A percentile compares a stretch with the other conserved stretches of the same genome.
Conservation (phyloP, 257 asterid genomes). For the Solanum medicagineum region DNA sequence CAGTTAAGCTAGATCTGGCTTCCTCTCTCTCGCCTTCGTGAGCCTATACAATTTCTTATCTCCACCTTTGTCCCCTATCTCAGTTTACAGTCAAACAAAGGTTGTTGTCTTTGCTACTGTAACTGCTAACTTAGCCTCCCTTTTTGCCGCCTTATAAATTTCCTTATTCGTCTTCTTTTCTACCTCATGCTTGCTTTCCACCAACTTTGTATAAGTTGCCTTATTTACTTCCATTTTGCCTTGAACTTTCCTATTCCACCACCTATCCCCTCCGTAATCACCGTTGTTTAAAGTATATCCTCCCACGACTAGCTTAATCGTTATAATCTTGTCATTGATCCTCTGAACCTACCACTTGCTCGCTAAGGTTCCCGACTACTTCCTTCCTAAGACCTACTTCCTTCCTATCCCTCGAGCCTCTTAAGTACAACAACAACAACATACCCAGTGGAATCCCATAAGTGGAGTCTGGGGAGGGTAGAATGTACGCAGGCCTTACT, state of each 20-base stretch:
- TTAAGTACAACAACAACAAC: not conserved
- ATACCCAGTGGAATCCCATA: too few species aligned
- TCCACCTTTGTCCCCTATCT: not conserved
- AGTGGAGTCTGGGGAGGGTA: too few species aligned
- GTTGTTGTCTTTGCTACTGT: not conserved
- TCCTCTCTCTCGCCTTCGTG: not conserved
- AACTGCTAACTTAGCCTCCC: not conserved
- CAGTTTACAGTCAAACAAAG: not conserved
- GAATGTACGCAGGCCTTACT: too few species aligned
- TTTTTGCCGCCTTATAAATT: not conserved
- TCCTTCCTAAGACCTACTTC: not conserved
- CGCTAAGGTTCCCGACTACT: not conserved
- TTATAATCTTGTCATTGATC: not conserved
- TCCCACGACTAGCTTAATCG: not conserved
- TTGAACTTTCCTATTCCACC: not conserved
- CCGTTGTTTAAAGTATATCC: not conserved
- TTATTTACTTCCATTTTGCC: not conserved
- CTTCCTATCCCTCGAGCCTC: not conserved
- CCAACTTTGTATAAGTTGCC: not conserved
- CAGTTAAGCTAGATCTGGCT: not conserved
- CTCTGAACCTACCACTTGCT: not conserved
- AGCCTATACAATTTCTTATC: not conserved
- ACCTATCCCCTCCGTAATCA: not conserved
- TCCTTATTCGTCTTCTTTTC: not conserved
- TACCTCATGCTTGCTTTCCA: not conserved